Percentiles rank a stretch among this genome's conserved stretches.
These are phyloP conservation scores for Punctularia strigosozonata DNA, from an alignment of 768 basidiomycete species.

Conservation along the genomic window DNA sequence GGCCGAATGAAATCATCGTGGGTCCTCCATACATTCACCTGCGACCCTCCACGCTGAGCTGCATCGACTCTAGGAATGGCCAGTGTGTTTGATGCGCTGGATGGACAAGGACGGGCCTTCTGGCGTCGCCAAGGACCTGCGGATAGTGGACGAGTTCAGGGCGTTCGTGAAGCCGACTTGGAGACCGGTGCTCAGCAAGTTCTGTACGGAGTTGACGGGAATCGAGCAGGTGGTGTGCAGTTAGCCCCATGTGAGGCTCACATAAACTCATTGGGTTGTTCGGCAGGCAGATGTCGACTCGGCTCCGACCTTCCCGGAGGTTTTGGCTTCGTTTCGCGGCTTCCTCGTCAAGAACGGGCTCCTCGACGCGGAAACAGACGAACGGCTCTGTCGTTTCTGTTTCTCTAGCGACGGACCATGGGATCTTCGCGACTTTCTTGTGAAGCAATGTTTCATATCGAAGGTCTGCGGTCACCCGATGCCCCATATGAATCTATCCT, in stretches of 20 bases:
- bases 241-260: slow-evolving; percentile 1
- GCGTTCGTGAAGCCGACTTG: slow-evolving; percentile 84
- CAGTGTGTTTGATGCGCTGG: slow-evolving; percentile 85
- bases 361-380: slow-evolving; percentile 45
- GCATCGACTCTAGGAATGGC: slow-evolving; percentile 70
- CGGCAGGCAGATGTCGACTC: slow-evolving; percentile 68
- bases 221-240: slow-evolving; percentile 69
- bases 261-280: background rate
- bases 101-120: slow-evolving; percentile 40
- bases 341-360: slow-evolving; percentile 68
- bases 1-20: slow-evolving; percentile 95
- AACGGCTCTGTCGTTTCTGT: slow-evolving; percentile 50
- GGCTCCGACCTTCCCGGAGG: slow-evolving; percentile 65
- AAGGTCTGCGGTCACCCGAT: slow-evolving; percentile 29
- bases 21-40: slow-evolving; percentile 17
- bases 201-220: slow-evolving; percentile 82
- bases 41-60: slow-evolving; percentile 5
- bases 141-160: slow-evolving; percentile 73
- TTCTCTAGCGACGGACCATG: slow-evolving; percentile 84
- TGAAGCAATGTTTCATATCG: slow-evolving; percentile 86
- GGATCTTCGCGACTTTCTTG: slow-evolving; percentile 74
- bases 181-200: slow-evolving; percentile 68
- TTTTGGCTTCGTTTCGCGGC: slow-evolving; percentile 46
- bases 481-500: slow-evolving; percentile 2
- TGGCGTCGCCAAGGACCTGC: slow-evolving; percentile 45